Conservation (phyloP, 2,329 filamentous ascomycete genomes). For the Chrysosphaeria jannelii region DNA sequence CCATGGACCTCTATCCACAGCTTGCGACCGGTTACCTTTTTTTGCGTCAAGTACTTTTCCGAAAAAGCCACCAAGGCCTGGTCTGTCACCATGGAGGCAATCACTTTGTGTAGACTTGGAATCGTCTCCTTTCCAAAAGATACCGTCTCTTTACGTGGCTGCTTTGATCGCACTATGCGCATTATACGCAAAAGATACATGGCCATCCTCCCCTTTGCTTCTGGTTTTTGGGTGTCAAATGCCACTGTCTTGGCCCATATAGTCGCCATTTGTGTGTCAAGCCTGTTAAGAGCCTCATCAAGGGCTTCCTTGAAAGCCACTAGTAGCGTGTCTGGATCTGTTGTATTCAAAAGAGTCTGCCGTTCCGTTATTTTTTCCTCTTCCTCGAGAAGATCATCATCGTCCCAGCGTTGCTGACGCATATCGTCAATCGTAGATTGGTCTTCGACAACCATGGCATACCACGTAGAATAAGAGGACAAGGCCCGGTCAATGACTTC, state of each 20-base stretch:
- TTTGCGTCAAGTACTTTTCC: slow-evolving; percentile 12
- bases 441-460: slow-evolving; percentile 37
- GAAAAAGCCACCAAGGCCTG: slow-evolving; percentile 18
- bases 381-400: slow-evolving; percentile 31
- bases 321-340: slow-evolving; percentile 11
- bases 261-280: slow-evolving; percentile 17
- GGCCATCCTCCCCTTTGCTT: slow-evolving; percentile 20
- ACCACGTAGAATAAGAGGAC: slow-evolving; percentile 40
- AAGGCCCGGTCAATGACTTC: slow-evolving; percentile 30
- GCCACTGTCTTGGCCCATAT: slow-evolving; percentile 17
- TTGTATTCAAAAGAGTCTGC: slow-evolving; percentile 37
- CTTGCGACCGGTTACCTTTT: slow-evolving; percentile 24
- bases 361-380: slow-evolving; percentile 37
- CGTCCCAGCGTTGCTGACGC: slow-evolving; percentile 41
- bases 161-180: slow-evolving; percentile 37
- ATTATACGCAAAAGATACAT: slow-evolving; percentile 44
- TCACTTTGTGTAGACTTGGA: slow-evolving; percentile 27
- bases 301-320: slow-evolving; percentile 14
- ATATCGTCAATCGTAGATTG: slow-evolving; percentile 31
- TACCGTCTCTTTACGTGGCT: too few species aligned
- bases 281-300: too few species aligned
- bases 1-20: slow-evolving; percentile 82
- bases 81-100: slow-evolving; percentile 23
- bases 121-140: slow-evolving; percentile 42
- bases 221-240: slow-evolving; percentile 11